Percentiles rank a stretch among this genome's conserved stretches.
Evolutionary conservation across 202 grass and related monocot species (phyloP).

Genomic region (Cymbopogon flexuosus): DNA sequence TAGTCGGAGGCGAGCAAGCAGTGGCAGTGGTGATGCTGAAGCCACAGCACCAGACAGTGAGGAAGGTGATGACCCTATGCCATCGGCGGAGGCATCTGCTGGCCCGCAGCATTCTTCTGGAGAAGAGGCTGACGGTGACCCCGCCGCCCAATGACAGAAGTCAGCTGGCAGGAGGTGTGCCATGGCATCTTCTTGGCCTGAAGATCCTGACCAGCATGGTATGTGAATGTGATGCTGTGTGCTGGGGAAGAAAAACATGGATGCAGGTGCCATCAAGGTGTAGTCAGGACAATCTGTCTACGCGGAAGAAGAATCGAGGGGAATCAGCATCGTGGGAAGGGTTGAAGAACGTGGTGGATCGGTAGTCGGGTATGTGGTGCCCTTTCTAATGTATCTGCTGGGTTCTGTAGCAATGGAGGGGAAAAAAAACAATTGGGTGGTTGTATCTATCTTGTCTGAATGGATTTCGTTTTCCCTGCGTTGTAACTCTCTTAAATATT

Average conservation of each 20-base stretch:
- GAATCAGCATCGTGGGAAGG: not conserved
- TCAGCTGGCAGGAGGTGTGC: not conserved
- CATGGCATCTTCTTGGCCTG: constrained; percentile 8
- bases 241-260: constrained; percentile 5
- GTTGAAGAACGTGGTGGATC: not conserved
- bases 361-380: not conserved
- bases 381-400: constrained; percentile 22
- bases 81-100: constrained; percentile 30
- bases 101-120: constrained; percentile 18
- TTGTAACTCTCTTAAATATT: constrained; percentile 24
- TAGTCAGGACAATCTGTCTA: constrained; percentile 36
- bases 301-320: not conserved
- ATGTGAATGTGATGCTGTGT: not conserved
- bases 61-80: not conserved
- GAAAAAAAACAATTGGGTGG: constrained; percentile 26
- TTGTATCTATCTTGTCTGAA: constrained; percentile 19
- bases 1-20: constrained; percentile 27
- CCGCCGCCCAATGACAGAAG: constrained; percentile 11
- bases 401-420: constrained; percentile 19
- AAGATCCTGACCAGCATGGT: not conserved
- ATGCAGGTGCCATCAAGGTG: not conserved
- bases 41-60: constrained; percentile 14
- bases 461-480: constrained; percentile 10
- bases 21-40: not conserved
- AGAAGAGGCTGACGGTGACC: constrained; percentile 21